These are phyloP conservation scores for Phlebopus sp. DNA, from an alignment of 1,284 basidiomycete genomes.

Conservation along the genomic window DNA sequence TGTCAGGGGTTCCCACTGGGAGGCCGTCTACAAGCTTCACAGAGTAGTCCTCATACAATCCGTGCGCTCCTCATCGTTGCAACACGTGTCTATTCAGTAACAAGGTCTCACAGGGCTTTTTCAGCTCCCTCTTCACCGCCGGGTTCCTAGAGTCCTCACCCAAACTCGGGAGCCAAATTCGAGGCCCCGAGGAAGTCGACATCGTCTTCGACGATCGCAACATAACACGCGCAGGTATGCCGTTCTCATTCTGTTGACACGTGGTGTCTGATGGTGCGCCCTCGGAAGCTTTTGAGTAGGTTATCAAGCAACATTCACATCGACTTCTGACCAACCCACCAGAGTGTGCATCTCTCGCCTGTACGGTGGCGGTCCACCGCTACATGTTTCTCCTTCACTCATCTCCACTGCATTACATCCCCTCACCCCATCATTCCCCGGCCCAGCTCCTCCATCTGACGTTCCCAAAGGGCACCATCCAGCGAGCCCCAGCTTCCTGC, in stretches of 20 bases:
- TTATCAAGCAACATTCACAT: slow-evolving; percentile 11
- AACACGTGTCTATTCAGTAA: background rate
- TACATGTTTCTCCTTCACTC: slow-evolving; percentile 65
- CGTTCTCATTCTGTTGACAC: background rate
- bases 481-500: slow-evolving; percentile 77
- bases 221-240: slow-evolving; percentile 78
- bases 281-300: slow-evolving; percentile 61
- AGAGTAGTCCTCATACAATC: slow-evolving; percentile 84
- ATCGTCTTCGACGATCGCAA: slow-evolving; percentile 82
- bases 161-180: slow-evolving; percentile 24
- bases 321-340: slow-evolving; percentile 8
- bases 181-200: slow-evolving; percentile 50
- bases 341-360: slow-evolving; percentile 82
- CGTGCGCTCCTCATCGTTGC: slow-evolving; percentile 34
- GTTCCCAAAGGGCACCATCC: slow-evolving; percentile 61
- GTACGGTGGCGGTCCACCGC: slow-evolving; percentile 80
- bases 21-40: slow-evolving; percentile 75
- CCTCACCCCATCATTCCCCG: slow-evolving; percentile 62
- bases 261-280: slow-evolving; percentile 9
- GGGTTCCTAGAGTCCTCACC: slow-evolving; percentile 69
- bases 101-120: slow-evolving; percentile 64
- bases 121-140: slow-evolving; percentile 77
- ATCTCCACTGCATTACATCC: slow-evolving; percentile 67
- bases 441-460: slow-evolving; percentile 26
- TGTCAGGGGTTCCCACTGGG: slow-evolving; percentile 65